These are phyloP conservation scores for Ramularia endophylla DNA, from an alignment of 2,329 filamentous ascomycete genomes.

Conservation along the genomic window DNA sequence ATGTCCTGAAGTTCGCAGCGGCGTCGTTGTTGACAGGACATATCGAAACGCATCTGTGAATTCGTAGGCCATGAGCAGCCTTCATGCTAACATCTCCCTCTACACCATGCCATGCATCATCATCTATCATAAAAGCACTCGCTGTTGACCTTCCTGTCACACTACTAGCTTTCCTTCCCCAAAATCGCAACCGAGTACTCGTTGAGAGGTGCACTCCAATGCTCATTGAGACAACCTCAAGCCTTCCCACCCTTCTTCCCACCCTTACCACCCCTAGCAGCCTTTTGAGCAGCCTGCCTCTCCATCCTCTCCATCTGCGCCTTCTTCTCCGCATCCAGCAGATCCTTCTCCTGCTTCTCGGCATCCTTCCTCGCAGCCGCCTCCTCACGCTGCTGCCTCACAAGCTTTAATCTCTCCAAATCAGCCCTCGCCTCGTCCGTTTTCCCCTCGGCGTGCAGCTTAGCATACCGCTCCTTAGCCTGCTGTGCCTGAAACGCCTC, in stretches of 20 bases:
- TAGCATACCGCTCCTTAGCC: conserved; percentile 84
- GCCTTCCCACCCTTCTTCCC: conserved; percentile 40
- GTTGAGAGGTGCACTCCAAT: too few species aligned
- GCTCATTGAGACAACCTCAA: conserved; percentile 8
- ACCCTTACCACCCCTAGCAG: conserved; percentile 36
- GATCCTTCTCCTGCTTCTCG: conserved; percentile 46
- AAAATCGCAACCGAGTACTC: too few species aligned
- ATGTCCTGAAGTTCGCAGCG: too few species aligned
- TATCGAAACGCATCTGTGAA: too few species aligned
- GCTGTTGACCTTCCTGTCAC: too few species aligned
- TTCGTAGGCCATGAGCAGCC: too few species aligned
- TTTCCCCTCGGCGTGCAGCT: conserved; percentile 89
- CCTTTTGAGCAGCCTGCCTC: conserved; percentile 39
- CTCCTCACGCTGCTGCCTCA: conserved; percentile 78
- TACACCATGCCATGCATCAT: too few species aligned
- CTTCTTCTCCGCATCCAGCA: conserved; percentile 52
- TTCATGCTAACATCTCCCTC: too few species aligned
- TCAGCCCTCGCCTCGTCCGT: conserved; percentile 93
- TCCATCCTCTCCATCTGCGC: conserved; percentile 44
- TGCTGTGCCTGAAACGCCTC: conserved; percentile 82
- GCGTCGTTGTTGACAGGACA: too few species aligned
- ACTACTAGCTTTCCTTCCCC: too few species aligned
- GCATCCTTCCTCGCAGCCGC: conserved; percentile 79
- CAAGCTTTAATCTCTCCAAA: conserved; percentile 71
- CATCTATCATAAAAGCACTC: too few species aligned